A percentile compares a stretch with the other conserved stretches of the same genome.
These are phyloP conservation scores for Hypomontagnella monticulosa DNA, from an alignment of 495 filamentous ascomycete species.

Conservation along the genomic window DNA sequence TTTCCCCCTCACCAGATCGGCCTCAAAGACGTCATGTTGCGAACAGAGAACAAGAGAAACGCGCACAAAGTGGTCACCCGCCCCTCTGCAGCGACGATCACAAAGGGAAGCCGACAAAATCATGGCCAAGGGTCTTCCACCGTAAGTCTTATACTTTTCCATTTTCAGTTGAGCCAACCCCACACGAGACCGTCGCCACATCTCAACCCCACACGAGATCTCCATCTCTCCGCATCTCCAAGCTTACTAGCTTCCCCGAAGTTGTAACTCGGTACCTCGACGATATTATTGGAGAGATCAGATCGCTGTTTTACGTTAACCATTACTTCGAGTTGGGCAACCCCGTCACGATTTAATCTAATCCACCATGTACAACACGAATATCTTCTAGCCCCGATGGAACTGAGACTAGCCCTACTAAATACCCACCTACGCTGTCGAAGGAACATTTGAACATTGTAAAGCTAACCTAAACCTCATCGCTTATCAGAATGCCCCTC, in stretches of 20 bases:
- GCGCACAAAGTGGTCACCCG: slow-evolving; percentile 21
- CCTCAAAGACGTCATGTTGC: slow-evolving; percentile 18
- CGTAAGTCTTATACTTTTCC: slow-evolving; percentile 7
- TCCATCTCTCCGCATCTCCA: neutral
- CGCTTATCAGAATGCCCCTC: neutral
- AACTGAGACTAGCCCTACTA: neutral
- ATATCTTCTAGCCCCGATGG: no score
- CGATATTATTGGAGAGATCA: no score
- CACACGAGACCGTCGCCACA: slow-evolving; percentile 2
- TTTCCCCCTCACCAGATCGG: neutral
- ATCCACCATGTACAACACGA: neutral
- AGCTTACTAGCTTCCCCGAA: neutral
- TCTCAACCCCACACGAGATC: neutral
- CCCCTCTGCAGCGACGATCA: slow-evolving; percentile 26
- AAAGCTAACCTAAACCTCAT: neutral
- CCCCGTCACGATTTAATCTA: neutral
- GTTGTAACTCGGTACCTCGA: neutral
- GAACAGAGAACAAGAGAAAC: slow-evolving; percentile 1
- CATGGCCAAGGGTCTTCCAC: neutral
- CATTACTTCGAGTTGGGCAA: no score
- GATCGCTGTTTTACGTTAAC: no score
- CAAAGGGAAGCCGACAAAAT: neutral
- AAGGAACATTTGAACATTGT: neutral
- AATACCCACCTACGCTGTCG: neutral
- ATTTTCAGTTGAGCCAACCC: neutral